These are phyloP conservation scores for Stenocarpella maydis DNA, from an alignment of 2,329 filamentous ascomycete species.

Conservation along the genomic window DNA sequence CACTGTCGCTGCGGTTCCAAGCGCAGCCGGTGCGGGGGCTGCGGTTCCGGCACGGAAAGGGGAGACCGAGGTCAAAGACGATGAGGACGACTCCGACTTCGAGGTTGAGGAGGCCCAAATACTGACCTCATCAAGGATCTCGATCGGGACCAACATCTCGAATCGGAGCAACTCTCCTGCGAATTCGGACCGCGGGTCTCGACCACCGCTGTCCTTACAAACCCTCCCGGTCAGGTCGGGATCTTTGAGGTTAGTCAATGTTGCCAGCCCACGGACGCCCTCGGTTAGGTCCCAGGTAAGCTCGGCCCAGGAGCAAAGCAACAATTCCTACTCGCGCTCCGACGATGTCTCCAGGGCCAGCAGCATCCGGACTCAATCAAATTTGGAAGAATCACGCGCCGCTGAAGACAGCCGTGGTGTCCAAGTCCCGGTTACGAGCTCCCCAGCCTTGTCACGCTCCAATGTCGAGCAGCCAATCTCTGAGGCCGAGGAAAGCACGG, in stretches of 20 bases:
- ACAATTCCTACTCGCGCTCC: constrained; percentile 46
- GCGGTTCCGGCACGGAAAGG: not conserved
- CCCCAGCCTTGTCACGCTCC: constrained; percentile 36
- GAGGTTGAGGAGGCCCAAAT: constrained; percentile 67
- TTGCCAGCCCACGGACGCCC: constrained; percentile 60
- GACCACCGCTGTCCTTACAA: constrained; percentile 45
- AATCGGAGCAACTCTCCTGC: constrained; percentile 59
- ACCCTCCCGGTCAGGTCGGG: constrained; percentile 52
- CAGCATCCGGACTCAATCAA: constrained; percentile 51
- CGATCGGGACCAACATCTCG: constrained; percentile 49
- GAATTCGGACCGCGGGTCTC: constrained; percentile 53
- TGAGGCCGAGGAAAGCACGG: constrained; percentile 52
- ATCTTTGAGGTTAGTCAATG: constrained; percentile 67
- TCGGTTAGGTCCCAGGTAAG: constrained; percentile 55
- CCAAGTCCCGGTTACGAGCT: constrained; percentile 17
- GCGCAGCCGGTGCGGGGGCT: not conserved
- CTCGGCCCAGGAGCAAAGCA: constrained; percentile 55
- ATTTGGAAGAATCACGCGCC: constrained; percentile 49
- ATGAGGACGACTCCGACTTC: constrained; percentile 50
- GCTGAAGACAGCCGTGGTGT: constrained; percentile 36
- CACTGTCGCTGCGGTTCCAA: not conserved
- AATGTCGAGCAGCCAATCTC: constrained; percentile 49
- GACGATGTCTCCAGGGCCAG: constrained; percentile 51
- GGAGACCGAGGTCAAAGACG: constrained; percentile 41
- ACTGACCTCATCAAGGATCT: constrained; percentile 64